These are phyloP conservation scores for Lasiodiplodia theobromae DNA, from an alignment of 2,329 filamentous ascomycete species.

Conservation along the genomic window DNA sequence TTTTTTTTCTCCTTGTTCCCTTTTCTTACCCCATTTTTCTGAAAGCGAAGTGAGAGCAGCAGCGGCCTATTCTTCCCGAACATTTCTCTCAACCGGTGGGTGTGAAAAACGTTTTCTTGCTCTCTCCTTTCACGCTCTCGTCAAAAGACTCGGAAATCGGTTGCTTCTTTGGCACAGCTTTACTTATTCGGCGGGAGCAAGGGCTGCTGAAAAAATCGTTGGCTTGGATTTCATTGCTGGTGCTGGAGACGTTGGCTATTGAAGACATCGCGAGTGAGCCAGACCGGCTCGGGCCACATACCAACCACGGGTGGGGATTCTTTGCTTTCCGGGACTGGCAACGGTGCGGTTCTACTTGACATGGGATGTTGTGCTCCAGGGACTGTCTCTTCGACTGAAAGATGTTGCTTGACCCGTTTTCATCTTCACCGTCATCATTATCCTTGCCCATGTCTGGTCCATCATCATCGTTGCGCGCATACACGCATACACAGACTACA, in stretches of 20 bases:
- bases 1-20: constrained; percentile 25
- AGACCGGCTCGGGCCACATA: background rate
- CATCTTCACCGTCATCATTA: background rate
- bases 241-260: constrained; percentile 19
- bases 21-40: constrained; percentile 25
- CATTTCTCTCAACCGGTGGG: constrained; percentile 9
- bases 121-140: constrained; percentile 20
- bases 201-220: constrained; percentile 22
- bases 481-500: background rate
- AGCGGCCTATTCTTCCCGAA: constrained; percentile 19
- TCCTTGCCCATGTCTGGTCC: background rate
- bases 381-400: constrained; percentile 23
- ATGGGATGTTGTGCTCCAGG: constrained; percentile 20
- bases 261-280: constrained; percentile 5
- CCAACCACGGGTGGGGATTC: constrained; percentile 7
- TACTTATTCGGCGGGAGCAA: constrained; percentile 9
- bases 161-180: constrained; percentile 18
- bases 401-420: background rate
- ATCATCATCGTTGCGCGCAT: constrained; percentile 8
- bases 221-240: constrained; percentile 18
- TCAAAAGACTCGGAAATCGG: constrained; percentile 29
- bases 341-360: constrained; percentile 16
- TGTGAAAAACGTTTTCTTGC: constrained; percentile 25
- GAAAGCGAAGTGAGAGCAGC: constrained; percentile 29
- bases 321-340: constrained; percentile 5